Percentiles rank a stretch among this genome's conserved stretches.
phyloP scores from a whole-genome alignment of 177 flowering plant genomes.

The Telopea speciosissima region DNA sequence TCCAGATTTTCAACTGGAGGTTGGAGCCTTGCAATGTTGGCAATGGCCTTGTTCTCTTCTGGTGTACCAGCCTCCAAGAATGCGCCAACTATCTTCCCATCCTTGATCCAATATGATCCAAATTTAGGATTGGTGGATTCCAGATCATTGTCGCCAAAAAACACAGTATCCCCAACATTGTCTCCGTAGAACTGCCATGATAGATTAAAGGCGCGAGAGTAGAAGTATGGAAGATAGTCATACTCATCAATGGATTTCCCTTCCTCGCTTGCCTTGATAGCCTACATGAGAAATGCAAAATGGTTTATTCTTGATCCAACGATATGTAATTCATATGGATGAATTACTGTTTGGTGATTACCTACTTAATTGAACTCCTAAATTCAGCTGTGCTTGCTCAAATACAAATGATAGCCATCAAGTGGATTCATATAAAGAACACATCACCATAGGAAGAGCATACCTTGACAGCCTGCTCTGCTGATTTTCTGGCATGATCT shows the following conservation, averaged over 20 bases:
- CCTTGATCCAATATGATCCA: conserved; percentile 93
- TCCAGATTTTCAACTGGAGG: conserved; percentile 60
- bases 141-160: conserved; percentile 79
- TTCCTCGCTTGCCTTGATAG: not conserved
- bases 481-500: conserved; percentile 80
- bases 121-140: conserved; percentile 61
- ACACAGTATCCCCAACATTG: conserved; percentile 49
- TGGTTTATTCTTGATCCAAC: not conserved
- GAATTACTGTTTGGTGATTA: too few species aligned
- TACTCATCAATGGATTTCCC: conserved; percentile 1
- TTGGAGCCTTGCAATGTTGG: conserved; percentile 77
- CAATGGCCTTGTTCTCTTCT: conserved; percentile 92
- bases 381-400: too few species aligned
- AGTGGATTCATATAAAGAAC: not conserved
- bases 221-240: conserved; percentile 3
- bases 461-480: conserved; percentile 86
- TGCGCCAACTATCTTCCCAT: conserved; percentile 80
- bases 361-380: too few species aligned
- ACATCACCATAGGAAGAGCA: not conserved
- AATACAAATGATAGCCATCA: not conserved
- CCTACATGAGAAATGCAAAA: not conserved
- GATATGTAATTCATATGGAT: not conserved
- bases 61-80: conserved; percentile 87
- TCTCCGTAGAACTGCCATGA: conserved; percentile 4
- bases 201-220: not conserved